These are phyloP conservation scores for Rhizomucor pusillus DNA, from an alignment of 371 early-diverging fungal species.

Conservation along the genomic window DNA sequence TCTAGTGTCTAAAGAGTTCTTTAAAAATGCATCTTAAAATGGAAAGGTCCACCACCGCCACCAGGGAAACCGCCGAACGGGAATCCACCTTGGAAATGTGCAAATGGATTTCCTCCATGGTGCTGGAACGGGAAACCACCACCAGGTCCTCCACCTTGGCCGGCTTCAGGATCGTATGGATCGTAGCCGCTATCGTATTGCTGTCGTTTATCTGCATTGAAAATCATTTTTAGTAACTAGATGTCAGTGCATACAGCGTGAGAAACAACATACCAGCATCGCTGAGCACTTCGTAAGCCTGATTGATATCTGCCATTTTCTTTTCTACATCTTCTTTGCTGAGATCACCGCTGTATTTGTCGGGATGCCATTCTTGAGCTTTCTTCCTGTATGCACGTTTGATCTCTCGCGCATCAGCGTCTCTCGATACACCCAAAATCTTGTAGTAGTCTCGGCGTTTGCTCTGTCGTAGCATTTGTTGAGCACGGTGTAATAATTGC, in stretches of 20 bases:
- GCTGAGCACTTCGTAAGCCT: conserved; percentile 88
- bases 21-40: conserved; percentile 48
- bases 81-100: conserved; percentile 49
- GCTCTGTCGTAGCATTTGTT: conserved; percentile 66
- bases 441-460: conserved; percentile 92
- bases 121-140: conserved; percentile 25
- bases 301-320: conserved; percentile 93
- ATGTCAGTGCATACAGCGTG: conserved; percentile 15
- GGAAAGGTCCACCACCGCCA: conserved; percentile 56
- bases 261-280: conserved; percentile 62
- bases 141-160: conserved; percentile 28
- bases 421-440: conserved; percentile 76
- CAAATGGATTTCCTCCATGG: conserved; percentile 51
- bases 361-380: conserved; percentile 88
- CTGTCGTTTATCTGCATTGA: conserved; percentile 49
- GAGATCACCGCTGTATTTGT: conserved; percentile 84
- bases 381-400: conserved; percentile 92
- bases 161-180: conserved; percentile 82
- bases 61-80: conserved; percentile 56
- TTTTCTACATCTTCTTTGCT: conserved; percentile 73
- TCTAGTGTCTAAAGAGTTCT: no score
- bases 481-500: conserved; percentile 62
- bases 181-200: conserved; percentile 92
- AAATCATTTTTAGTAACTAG: conserved; percentile 1
- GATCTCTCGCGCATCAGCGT: conserved; percentile 78